phyloP scores from a whole-genome alignment of 371 early-diverging fungal species.

The Pancytospora philotis region DNA sequence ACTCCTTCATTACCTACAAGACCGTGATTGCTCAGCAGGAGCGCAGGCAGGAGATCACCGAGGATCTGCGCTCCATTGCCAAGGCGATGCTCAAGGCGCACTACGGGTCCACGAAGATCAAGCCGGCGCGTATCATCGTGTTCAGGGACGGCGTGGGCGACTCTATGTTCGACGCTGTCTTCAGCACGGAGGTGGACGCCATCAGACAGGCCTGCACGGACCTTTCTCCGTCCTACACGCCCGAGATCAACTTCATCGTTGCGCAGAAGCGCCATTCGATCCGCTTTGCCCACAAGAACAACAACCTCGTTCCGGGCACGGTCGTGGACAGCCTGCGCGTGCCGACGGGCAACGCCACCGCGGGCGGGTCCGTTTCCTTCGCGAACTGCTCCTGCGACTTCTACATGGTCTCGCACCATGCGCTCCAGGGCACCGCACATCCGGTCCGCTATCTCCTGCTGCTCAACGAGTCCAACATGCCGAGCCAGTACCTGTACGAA shows the following conservation, averaged over 20 bases:
- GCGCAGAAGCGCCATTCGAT: conserved; percentile 89
- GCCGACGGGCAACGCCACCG: conserved; percentile 57
- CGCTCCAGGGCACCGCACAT: conserved; percentile 77
- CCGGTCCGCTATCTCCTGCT: conserved; percentile 76
- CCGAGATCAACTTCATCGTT: conserved; percentile 74
- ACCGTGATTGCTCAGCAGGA: conserved; percentile 65
- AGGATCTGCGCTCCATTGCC: conserved; percentile 61
- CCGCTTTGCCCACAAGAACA: conserved; percentile 62
- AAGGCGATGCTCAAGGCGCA: conserved; percentile 28
- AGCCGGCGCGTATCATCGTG: conserved; percentile 74
- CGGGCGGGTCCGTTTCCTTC: neutral
- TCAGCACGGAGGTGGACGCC: conserved; percentile 67
- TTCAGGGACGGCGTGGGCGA: conserved; percentile 85
- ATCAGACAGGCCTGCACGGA: conserved; percentile 66
- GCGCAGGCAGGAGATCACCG: conserved; percentile 73
- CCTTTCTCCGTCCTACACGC: conserved; percentile 65
- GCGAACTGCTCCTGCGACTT: conserved; percentile 67
- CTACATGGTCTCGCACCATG: conserved; percentile 74
- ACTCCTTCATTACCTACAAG: conserved; percentile 64
- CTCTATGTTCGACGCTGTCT: conserved; percentile 70
- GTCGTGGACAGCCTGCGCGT: conserved; percentile 75
- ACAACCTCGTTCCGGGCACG: conserved; percentile 73
- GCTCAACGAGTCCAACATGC: conserved; percentile 70
- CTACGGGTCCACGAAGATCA: neutral
- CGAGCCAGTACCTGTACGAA: conserved; percentile 66